Conservation (phyloP, 805 yeast species). For the Limtongia smithiae region DNA sequence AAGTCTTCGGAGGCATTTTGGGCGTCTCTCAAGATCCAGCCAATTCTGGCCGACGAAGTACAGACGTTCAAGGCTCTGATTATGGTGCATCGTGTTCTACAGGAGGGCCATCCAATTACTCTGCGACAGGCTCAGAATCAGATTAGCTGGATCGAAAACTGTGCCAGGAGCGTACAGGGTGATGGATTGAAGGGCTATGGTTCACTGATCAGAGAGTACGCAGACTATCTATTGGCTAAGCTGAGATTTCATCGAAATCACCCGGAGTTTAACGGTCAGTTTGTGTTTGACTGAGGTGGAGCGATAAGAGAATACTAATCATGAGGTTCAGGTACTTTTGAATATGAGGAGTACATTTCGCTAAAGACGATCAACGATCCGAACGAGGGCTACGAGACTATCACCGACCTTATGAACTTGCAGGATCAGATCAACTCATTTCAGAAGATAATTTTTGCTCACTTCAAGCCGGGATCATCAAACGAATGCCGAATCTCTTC, state of each 20-base stretch:
- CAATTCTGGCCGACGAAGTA: slow-evolving; percentile 76
- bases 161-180: slow-evolving; percentile 52
- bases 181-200: slow-evolving; percentile 55
- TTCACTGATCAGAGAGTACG: slow-evolving; percentile 72
- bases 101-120: slow-evolving; percentile 92
- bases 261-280: slow-evolving; percentile 83
- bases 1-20: slow-evolving; percentile 75
- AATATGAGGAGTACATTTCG: slow-evolving; percentile 91
- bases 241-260: slow-evolving; percentile 79
- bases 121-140: slow-evolving; percentile 76
- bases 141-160: slow-evolving; percentile 69
- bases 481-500: slow-evolving; percentile 79
- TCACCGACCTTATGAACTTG: slow-evolving; percentile 76
- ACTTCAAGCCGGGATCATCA: slow-evolving; percentile 56
- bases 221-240: slow-evolving; percentile 63
- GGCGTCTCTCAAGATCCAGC: slow-evolving; percentile 74
- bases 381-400: slow-evolving; percentile 82
- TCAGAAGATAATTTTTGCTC: slow-evolving; percentile 70
- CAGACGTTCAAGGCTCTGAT: slow-evolving; percentile 84
- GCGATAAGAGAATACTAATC: no score
- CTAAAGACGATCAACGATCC: slow-evolving; percentile 86
- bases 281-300: no score
- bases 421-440: slow-evolving; percentile 81
- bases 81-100: slow-evolving; percentile 85
- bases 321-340: slow-evolving; percentile 62